Base-by-base conservation (phyloP, 2,329 filamentous ascomycete genomes). In the Elsinoe perseae region DNA sequence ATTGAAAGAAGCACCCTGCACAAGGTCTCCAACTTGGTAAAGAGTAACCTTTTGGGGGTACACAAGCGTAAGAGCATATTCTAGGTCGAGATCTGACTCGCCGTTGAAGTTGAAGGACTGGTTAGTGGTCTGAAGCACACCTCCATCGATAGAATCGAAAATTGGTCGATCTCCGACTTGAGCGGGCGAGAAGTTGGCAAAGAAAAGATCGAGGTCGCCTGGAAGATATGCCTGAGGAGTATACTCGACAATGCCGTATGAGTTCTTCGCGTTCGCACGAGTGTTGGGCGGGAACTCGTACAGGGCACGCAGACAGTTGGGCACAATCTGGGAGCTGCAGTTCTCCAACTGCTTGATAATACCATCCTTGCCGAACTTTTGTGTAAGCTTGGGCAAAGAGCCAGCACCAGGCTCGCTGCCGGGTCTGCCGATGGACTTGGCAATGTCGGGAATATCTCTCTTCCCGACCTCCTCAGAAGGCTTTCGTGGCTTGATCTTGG, bases 241-340 rank as follows among this genome's bases (percentile, higher is more conserved):
- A 56, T 76, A 76, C 61, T 81, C 78, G 34, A 79, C 78, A 42
- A 82, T 75, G 34, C 77, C 77, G 44, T 77, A 73, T 21, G 70
- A 73, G 63, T 81, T 81, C 64, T 74, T 73, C 14, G 70, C 61
- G 23, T 67, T 70, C 61, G 14, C 78, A 72, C 50, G 50, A 20
- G 54, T 46, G 69, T 66, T 58, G 60, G 61, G 57, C 3, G 67
- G 67, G 54, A 72, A 68, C 30, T 65, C 63, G 59, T 72, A 72
- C 2, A 72, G 60, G 8, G 65, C 66, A 7, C 68, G 61, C n/a
- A 72, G 59, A 61, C 81, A 84, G 40, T 74, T 73, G 0, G 80
- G 79, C 0, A 80, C 83, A 60, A 84, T 81, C 63, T 77, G 75
- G 12, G 68, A 66, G 61, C 79, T 75, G 63, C 82, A 85, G 38